Base-by-base conservation (phyloP, 164 flowering plant genomes). In the Nymphaea colorata region DNA sequence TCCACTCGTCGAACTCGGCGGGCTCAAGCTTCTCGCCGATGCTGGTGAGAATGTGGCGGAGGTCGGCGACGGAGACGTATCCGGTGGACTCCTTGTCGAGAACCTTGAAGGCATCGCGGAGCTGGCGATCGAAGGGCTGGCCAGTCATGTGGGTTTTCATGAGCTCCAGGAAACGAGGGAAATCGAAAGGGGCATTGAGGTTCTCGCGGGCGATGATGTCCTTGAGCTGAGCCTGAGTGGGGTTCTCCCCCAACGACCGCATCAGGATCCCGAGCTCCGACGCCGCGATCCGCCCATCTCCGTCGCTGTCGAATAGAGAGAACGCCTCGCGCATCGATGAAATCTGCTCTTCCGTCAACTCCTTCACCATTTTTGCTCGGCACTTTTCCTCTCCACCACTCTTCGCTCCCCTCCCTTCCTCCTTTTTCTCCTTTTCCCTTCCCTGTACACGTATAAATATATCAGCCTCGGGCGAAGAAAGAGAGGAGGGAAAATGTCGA, bases 1-100 rank as follows among this genome's bases (percentile, higher is more conserved):
- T 93, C 98, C 98, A 93, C 88, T 91, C 96, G 68, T 93, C 98
- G 64, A 93, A 93, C 82, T 93, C 98, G 7, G 86, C 78, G 4
- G 89, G 90, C 70, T 93, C 97, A 53, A 91, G 85, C 78, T 91
- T 93, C 87, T 93, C 98, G 5, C 98, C 98, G 44, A 91, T 93
- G 68, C 84, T 84, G 36, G 98, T 93, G 41, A 93, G 76, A 57
- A 89, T 84, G 76, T 93, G 98, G n/a, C 93, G 86, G 66, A 93
- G 90, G 77, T 89, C 94, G 42, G 87, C 57, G 60, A 89, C 98
- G 68, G 85, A 73, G 66, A 93, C 97, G 79, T 17, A 89, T 7
- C 97, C 94, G 44, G 94, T 84, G 36, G 77, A 69, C 42, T 93
- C 98, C 86, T 93, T 93, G 70, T 93, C 98, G 67, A 93, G 81